Conservation (phyloP, 192 early-diverging fungal genomes). For the Gonapodya sp. region DNA sequence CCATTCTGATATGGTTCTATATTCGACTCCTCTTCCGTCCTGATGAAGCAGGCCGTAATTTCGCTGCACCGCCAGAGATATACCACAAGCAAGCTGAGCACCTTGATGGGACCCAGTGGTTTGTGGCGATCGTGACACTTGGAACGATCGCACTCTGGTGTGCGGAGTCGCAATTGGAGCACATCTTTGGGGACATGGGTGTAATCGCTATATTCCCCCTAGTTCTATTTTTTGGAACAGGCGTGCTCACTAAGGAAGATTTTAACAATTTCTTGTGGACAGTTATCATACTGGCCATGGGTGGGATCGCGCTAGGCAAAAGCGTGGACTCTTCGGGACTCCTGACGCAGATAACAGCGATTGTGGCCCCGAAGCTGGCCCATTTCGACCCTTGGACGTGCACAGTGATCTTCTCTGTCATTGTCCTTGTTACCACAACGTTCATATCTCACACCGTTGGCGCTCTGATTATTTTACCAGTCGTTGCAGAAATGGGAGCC, state of each 20-base stretch:
- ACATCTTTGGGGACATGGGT: slow-evolving; percentile 88
- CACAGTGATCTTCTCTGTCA: slow-evolving; percentile 60
- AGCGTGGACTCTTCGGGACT: slow-evolving; percentile 83
- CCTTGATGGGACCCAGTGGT: slow-evolving; percentile 55
- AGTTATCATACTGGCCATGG: slow-evolving; percentile 75
- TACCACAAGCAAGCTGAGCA: slow-evolving; percentile 16
- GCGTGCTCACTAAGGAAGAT: slow-evolving; percentile 88
- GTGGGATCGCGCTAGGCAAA: slow-evolving; percentile 86
- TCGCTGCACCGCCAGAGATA: slow-evolving; percentile 26
- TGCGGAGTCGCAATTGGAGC: slow-evolving; percentile 60
- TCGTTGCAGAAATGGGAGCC: slow-evolving; percentile 80
- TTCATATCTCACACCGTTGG: slow-evolving; percentile 96
- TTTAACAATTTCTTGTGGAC: slow-evolving; percentile 83
- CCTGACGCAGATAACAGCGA: slow-evolving; percentile 61
- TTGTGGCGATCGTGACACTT: slow-evolving; percentile 62
- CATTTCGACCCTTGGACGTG: slow-evolving; percentile 62
- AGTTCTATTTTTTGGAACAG: slow-evolving; percentile 81
- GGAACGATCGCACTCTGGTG: slow-evolving; percentile 86
- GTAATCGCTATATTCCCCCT: slow-evolving; percentile 88
- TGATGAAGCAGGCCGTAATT: slow-evolving; percentile 24
- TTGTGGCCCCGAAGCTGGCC: slow-evolving; percentile 54
- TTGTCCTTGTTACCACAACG: slow-evolving; percentile 76
- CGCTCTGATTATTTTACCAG: slow-evolving; percentile 89
- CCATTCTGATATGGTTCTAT: slow-evolving; percentile 72
- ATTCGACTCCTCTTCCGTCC: slow-evolving; percentile 76